These are phyloP conservation scores for Pontederia paniculata DNA, from an alignment of 176 grass and related monocot species.

Conservation along the genomic window DNA sequence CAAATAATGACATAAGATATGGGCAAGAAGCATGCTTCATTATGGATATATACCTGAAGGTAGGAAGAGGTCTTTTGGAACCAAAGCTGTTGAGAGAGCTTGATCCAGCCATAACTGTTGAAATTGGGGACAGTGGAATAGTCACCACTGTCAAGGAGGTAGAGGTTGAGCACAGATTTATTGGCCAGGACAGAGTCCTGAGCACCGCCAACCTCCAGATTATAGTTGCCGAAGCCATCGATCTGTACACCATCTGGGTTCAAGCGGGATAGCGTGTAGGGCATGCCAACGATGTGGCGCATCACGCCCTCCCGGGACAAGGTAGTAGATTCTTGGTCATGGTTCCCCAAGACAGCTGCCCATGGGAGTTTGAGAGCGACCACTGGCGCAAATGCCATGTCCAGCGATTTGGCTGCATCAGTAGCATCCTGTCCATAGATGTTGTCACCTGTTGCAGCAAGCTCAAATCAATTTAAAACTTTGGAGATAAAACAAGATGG, in stretches of 20 bases:
- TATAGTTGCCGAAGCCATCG: constrained; percentile 85
- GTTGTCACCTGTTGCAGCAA: constrained; percentile 69
- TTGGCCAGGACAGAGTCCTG: constrained; percentile 46
- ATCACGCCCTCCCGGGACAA: constrained; percentile 72
- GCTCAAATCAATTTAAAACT: too few species aligned
- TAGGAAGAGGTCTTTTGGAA: constrained; percentile 68
- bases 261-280: constrained; percentile 52
- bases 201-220: constrained; percentile 61
- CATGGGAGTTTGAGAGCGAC: constrained; percentile 65
- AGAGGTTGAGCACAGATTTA: constrained; percentile 92
- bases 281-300: constrained; percentile 70
- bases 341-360: constrained; percentile 86
- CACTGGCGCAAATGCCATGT: constrained; percentile 60
- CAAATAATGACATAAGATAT: too few species aligned
- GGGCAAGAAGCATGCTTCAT: too few species aligned
- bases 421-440: constrained; percentile 51
- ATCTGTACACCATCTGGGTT: constrained; percentile 61
- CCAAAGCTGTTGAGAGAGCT: constrained; percentile 82
- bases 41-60: too few species aligned
- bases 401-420: constrained; percentile 67
- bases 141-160: constrained; percentile 89
- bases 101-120: constrained; percentile 82
- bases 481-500: too few species aligned
- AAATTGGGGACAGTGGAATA: constrained; percentile 66
- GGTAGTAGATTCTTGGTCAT: constrained; percentile 75